A percentile compares a stretch with the other conserved stretches of the same genome.
phyloP scores from a whole-genome alignment of 306 rosid species.

The Acacia acuminata region DNA sequence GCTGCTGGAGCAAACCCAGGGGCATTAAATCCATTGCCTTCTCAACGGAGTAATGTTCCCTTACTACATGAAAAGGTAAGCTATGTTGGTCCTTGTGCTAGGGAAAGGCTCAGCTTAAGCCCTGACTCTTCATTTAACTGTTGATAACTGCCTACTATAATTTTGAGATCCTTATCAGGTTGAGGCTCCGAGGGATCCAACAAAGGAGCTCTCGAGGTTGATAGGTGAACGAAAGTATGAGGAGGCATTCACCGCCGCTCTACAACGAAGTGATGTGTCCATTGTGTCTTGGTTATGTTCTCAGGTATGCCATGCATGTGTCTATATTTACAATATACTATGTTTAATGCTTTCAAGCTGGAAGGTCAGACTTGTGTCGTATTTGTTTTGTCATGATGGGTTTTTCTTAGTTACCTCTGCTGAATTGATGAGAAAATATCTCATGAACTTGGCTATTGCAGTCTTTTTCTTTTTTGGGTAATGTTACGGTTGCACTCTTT shows the following conservation, averaged over 20 bases:
- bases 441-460: not conserved
- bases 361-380: not conserved
- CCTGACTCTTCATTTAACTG: not conserved
- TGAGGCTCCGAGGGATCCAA: slow-evolving; percentile 90
- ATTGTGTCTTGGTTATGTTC: slow-evolving; percentile 96
- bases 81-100: slow-evolving; percentile 1
- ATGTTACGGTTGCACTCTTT: not conserved
- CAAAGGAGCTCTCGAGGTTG: slow-evolving; percentile 81
- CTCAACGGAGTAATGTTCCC: slow-evolving; percentile 81
- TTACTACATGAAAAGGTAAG: slow-evolving; percentile 82
- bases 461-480: not conserved
- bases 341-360: not conserved
- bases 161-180: slow-evolving; percentile 55
- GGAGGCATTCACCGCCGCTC: slow-evolving; percentile 85
- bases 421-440: not conserved
- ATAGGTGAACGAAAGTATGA: slow-evolving; percentile 80
- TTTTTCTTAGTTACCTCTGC: not conserved
- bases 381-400: not conserved
- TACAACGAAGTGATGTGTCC: slow-evolving; percentile 88
- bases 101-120: not conserved
- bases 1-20: slow-evolving; percentile 67
- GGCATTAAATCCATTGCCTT: slow-evolving; percentile 65
- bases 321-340: not conserved
- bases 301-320: slow-evolving; percentile 57
- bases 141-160: slow-evolving; percentile 12